These are phyloP conservation scores for Backusella mclennaniae DNA, from an alignment of 192 early-diverging fungal species.

Conservation along the genomic window DNA sequence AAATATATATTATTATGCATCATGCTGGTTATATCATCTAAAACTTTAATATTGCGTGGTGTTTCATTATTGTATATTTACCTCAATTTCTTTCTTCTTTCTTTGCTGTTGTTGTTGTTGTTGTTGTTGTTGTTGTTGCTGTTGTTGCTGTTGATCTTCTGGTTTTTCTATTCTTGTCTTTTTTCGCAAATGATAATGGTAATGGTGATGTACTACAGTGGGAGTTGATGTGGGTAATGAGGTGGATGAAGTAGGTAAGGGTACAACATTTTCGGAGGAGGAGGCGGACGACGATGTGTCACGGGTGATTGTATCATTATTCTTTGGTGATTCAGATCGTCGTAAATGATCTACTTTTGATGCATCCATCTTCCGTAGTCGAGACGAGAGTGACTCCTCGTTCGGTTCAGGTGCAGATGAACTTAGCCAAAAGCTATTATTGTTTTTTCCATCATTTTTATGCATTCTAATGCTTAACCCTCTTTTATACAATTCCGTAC, in stretches of 20 bases:
- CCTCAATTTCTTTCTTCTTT: neutral
- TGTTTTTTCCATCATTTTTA: neutral
- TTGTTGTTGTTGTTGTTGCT: neutral
- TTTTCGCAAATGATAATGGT: conserved; percentile 32
- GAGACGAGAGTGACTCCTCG: neutral
- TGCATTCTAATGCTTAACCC: neutral
- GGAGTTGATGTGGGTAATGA: conserved; percentile 5
- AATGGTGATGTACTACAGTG: conserved; percentile 34
- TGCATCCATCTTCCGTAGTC: neutral
- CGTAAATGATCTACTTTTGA: neutral
- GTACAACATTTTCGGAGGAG: neutral
- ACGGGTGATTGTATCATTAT: neutral
- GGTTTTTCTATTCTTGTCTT: neutral
- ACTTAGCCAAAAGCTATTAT: neutral
- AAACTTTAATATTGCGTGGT: neutral
- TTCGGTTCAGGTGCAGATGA: neutral
- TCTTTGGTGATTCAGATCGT: neutral
- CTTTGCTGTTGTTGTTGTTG: neutral
- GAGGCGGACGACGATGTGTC: conserved; percentile 4
- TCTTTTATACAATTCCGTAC: conserved; percentile 1
- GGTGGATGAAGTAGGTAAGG: conserved; percentile 2
- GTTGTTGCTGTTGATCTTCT: neutral
- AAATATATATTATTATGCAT: neutral
- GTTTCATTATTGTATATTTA: neutral
- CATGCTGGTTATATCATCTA: neutral